Evolutionary conservation across 192 early-diverging fungal genomes (phyloP).

Genomic region (Backusella morwellensis): DNA sequence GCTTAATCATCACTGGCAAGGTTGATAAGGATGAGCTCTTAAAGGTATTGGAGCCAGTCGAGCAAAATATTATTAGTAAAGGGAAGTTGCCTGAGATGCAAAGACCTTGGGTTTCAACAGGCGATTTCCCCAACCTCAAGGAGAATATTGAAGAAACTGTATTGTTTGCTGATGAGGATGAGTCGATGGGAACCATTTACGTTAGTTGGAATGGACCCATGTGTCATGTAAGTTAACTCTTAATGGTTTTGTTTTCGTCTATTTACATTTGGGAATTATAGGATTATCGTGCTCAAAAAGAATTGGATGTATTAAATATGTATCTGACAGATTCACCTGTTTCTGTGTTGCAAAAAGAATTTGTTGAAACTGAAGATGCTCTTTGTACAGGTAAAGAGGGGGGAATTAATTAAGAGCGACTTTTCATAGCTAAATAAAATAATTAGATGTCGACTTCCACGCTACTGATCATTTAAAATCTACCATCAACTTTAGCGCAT

Average conservation of each 20-base stretch:
- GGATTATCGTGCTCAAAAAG: conserved; percentile 28
- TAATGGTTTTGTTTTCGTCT: background rate
- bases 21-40: conserved; percentile 43
- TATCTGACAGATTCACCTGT: conserved; percentile 61
- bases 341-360: conserved; percentile 53
- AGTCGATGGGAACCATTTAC: conserved; percentile 53
- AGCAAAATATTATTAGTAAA: conserved; percentile 51
- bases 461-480: conserved; percentile 44
- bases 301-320: conserved; percentile 32
- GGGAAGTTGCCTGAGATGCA: conserved; percentile 45
- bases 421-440: too few species aligned
- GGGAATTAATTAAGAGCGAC: background rate
- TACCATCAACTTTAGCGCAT: conserved; percentile 40
- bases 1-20: conserved; percentile 55
- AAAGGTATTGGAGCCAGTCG: conserved; percentile 44
- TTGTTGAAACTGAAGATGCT: conserved; percentile 61
- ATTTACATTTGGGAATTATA: background rate
- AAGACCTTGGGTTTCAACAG: conserved; percentile 57
- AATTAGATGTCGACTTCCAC: conserved; percentile 42
- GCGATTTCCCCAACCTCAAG: conserved; percentile 39
- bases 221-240: conserved; percentile 39
- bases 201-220: conserved; percentile 55
- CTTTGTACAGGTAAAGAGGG: conserved; percentile 42
- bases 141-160: conserved; percentile 46
- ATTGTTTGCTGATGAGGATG: conserved; percentile 60